A percentile compares a stretch with the other conserved stretches of the same genome.
These are phyloP conservation scores for Yamadazyma mexicana DNA, from an alignment of 1,139 yeast genomes.

Conservation along the genomic window DNA sequence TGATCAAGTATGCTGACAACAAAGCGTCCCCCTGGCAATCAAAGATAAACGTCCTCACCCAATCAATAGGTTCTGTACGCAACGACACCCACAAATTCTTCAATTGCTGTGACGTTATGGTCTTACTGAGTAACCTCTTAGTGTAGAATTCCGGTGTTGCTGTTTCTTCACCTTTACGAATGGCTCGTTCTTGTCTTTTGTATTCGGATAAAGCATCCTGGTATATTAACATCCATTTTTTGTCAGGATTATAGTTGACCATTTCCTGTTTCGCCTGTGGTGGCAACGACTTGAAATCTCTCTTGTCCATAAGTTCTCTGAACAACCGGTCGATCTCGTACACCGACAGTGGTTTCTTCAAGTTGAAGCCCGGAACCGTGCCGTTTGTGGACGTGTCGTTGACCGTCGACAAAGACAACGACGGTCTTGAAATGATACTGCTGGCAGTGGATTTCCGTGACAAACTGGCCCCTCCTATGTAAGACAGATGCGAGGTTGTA, in stretches of 20 bases:
- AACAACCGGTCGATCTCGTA: conserved; percentile 66
- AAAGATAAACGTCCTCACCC: conserved; percentile 79
- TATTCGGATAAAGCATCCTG: conserved; percentile 83
- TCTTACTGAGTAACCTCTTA: conserved; percentile 66
- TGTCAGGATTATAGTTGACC: conserved; percentile 70
- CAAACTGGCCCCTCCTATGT: conserved; percentile 13
- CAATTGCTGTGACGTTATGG: conserved; percentile 68
- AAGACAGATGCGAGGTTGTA: background rate
- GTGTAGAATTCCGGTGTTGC: conserved; percentile 78
- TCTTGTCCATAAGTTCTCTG: conserved; percentile 70
- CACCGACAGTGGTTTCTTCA: conserved; percentile 59
- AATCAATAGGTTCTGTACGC: conserved; percentile 85
- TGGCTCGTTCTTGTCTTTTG: conserved; percentile 52
- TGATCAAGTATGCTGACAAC: conserved; percentile 45
- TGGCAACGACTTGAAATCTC: conserved; percentile 82
- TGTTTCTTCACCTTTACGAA: conserved; percentile 30
- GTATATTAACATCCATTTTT: conserved; percentile 89
- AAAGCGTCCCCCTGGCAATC: conserved; percentile 90
- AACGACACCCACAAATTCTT: conserved; percentile 88
- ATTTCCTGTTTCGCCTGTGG: conserved; percentile 76
- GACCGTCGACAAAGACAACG: conserved; percentile 22
- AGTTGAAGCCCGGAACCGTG: conserved; percentile 17
- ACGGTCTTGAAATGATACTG: conserved; percentile 34
- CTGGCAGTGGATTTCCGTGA: conserved; percentile 25
- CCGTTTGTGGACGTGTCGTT: conserved; percentile 19